Base-by-base conservation (phyloP, 1,139 yeast genomes). In the Saccharomyces hybrid region DNA sequence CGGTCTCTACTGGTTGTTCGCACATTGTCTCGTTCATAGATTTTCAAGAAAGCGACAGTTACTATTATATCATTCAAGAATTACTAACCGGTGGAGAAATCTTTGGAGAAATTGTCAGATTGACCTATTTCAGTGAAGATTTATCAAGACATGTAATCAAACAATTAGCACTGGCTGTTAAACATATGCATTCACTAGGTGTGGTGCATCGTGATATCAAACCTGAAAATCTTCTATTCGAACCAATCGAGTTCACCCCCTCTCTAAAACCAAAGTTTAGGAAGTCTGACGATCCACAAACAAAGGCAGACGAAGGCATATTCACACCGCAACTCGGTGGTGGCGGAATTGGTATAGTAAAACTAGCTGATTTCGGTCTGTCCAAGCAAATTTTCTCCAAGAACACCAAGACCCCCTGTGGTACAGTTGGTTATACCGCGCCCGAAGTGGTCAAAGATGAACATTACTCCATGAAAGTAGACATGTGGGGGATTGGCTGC, bases 401-500 rank as follows among this genome's bases (percentile, higher is more conserved):
- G 49, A 81, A 81, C 58, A 82, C 95, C 26, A 84, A 84, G 75
- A 87, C 95, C 0, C 95, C 95, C 0, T 89, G 96, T 68, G 96
- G 96, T 44, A 88, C 96, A 1, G 90, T 88, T 34, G 95, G 95
- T 1, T 88, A 88, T 68, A 88, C 97, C 1, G 97, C 97, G 0
- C 98, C 97, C 0, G 98, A 91, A 70, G 95, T 90, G 51, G 95
- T 91, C 48, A 83, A 81, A 65, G 95, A 87, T 67, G 89, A 88
- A 70, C 79, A 82, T 57, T 91, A 91, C 66, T 87, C 96, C 5
- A 89, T 88, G 73, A 81, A 90, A 51, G 98, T 91, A 19, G 98
- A 91, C 69, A 86, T 91, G 81, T 91, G 97, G 97, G 95, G 96
- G 3, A 74, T 91, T 53, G 98, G 98, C 0, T 91, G 98, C 71